A percentile compares a stretch with the other conserved stretches of the same genome.
Conservation (phyloP, 108 stramenopile genomes). For the Cylindrotheca fusiformis region DNA sequence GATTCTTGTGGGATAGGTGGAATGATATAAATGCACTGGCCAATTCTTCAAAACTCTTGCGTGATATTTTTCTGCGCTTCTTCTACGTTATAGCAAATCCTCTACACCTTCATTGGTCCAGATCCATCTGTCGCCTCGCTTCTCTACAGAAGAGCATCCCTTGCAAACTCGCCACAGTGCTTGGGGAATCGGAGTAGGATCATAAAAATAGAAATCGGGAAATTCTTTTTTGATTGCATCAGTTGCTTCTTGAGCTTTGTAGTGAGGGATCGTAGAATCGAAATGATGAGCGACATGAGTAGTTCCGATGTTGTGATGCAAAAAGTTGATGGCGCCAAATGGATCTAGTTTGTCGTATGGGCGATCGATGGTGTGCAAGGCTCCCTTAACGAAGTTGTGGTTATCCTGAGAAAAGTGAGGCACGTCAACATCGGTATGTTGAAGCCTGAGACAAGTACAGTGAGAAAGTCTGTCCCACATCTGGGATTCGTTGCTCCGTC, state of each 20-base stretch:
- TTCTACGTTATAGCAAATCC: conserved; percentile 38
- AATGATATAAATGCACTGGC: too few relatives aligned
- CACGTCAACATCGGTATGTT: conserved; percentile 97
- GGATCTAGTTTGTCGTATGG: conserved; percentile 90
- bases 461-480: not conserved
- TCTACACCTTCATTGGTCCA: conserved; percentile 78
- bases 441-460: conserved; percentile 54
- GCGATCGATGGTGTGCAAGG: conserved; percentile 96
- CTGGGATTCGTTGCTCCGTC: not conserved
- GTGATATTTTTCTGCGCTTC: too few relatives aligned
- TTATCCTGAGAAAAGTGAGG: conserved; percentile 92
- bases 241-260: conserved; percentile 84
- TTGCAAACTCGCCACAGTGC: conserved; percentile 84
- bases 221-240: conserved; percentile 86
- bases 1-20: too few relatives aligned
- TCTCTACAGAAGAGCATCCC: conserved; percentile 75
- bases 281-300: conserved; percentile 98
- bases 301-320: conserved; percentile 95
- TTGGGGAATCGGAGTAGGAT: conserved; percentile 83
- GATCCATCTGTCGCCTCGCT: conserved; percentile 71
- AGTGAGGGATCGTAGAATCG: conserved; percentile 88
- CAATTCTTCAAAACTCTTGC: too few relatives aligned
- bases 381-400: conserved; percentile 94
- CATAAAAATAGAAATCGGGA: conserved; percentile 80
- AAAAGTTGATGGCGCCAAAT: conserved; percentile 86